Evolutionary conservation across 352 stramenopile species (phyloP).

Genomic region (Pythium vanterpoolii): DNA sequence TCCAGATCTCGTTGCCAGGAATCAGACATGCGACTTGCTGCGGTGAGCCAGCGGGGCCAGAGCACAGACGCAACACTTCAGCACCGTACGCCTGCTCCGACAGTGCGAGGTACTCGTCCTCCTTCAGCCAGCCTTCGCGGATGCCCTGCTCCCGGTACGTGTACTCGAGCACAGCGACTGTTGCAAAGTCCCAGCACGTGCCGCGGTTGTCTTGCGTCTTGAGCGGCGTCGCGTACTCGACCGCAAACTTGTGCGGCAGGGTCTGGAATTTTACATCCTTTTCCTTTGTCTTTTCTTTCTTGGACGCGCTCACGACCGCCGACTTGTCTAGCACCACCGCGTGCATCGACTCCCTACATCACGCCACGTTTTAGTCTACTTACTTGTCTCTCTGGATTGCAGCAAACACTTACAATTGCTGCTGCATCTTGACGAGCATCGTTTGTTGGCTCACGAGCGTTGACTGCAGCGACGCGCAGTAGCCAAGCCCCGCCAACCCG

Average conservation of each 20-base stretch:
- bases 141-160: conserved; percentile 62
- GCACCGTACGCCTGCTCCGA: conserved; percentile 67
- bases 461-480: conserved; percentile 38
- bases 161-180: conserved; percentile 60
- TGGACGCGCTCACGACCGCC: conserved; percentile 23
- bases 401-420: conserved; percentile 40
- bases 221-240: conserved; percentile 49
- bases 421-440: conserved; percentile 38
- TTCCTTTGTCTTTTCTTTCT: conserved; percentile 8
- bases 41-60: conserved; percentile 37
- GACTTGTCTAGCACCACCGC: conserved; percentile 26
- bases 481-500: conserved; percentile 31
- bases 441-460: conserved; percentile 19
- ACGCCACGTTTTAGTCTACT: too few relatives aligned
- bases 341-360: conserved; percentile 46
- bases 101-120: conserved; percentile 52
- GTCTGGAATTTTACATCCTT: background rate
- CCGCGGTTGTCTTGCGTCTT: conserved; percentile 70
- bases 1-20: conserved; percentile 54
- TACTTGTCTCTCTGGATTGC: too few relatives aligned
- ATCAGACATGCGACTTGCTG: conserved; percentile 63
- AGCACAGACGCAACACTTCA: conserved; percentile 55
- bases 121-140: conserved; percentile 42
- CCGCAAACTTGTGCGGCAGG: conserved; percentile 55
- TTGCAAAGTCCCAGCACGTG: conserved; percentile 72